Percentiles rank a stretch among this genome's conserved stretches.
Evolutionary conservation across 2,329 filamentous ascomycete genomes (phyloP).

Genomic region (Zarea fungicola): DNA sequence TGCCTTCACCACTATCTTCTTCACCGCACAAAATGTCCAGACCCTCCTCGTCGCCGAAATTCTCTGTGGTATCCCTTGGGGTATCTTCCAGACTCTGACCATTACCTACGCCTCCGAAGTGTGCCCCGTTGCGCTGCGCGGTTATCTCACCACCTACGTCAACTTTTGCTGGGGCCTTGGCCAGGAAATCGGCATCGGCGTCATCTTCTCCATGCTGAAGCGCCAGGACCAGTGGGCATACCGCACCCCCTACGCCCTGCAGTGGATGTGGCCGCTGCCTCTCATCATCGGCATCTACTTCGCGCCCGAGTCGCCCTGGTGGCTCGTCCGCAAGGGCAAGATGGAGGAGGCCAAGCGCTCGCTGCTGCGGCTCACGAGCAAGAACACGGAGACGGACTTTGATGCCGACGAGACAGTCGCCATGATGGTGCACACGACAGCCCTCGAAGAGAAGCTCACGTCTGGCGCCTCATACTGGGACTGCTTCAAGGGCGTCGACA

Average conservation of each 20-base stretch:
- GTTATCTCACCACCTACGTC: conserved; percentile 68
- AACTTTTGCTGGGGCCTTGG: conserved; percentile 77
- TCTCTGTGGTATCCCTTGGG: conserved; percentile 58
- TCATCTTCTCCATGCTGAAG: conserved; percentile 62
- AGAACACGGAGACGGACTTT: conserved; percentile 62
- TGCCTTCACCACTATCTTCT: conserved; percentile 58
- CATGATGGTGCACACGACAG: conserved; percentile 90
- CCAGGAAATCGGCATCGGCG: conserved; percentile 68
- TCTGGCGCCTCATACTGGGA: conserved; percentile 70
- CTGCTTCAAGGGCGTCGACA: conserved; percentile 76
- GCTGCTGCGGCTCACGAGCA: conserved; percentile 60
- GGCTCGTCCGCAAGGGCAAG: conserved; percentile 64
- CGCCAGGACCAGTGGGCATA: conserved; percentile 64
- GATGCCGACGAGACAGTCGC: conserved; percentile 78
- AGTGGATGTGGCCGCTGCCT: conserved; percentile 74
- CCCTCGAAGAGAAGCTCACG: conserved; percentile 71
- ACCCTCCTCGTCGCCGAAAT: conserved; percentile 57
- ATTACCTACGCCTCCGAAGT: conserved; percentile 68
- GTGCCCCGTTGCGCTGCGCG: conserved; percentile 65
- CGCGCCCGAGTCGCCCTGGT: conserved; percentile 68
- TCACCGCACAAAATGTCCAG: conserved; percentile 56
- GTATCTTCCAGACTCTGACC: conserved; percentile 54
- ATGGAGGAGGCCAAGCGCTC: conserved; percentile 61
- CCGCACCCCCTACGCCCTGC: conserved; percentile 64
- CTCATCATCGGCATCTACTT: conserved; percentile 61